A percentile compares a stretch with the other conserved stretches of the same genome.
Conservation (phyloP, 2,329 filamentous ascomycete species). For the Parastagonospora avenae region DNA sequence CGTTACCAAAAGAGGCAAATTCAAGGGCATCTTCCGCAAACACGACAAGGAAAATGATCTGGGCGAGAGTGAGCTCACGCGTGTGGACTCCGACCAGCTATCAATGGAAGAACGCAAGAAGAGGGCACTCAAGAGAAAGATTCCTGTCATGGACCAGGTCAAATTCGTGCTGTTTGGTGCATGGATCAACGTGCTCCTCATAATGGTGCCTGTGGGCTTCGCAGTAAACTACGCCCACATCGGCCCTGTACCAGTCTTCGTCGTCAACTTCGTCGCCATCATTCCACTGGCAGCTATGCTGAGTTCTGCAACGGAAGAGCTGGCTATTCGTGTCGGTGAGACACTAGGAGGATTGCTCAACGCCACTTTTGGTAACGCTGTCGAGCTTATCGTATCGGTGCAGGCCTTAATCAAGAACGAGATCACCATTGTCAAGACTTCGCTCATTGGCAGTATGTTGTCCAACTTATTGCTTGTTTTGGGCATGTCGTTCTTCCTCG, state of each 20-base stretch:
- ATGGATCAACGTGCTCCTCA: conserved; percentile 82
- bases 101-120: conserved; percentile 39
- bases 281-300: conserved; percentile 87
- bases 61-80: conserved; percentile 13
- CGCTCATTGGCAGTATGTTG: conserved; percentile 86
- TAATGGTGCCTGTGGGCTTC: conserved; percentile 79
- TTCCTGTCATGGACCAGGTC: conserved; percentile 59
- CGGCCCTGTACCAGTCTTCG: conserved; percentile 62
- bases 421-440: conserved; percentile 88
- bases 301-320: conserved; percentile 87
- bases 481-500: conserved; percentile 92
- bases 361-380: conserved; percentile 88
- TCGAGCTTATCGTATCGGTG: conserved; percentile 86
- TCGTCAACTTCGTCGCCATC: conserved; percentile 93
- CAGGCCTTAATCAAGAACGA: conserved; percentile 77
- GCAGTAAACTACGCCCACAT: conserved; percentile 67
- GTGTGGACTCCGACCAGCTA: conserved; percentile 29
- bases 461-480: conserved; percentile 88
- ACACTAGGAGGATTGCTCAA: conserved; percentile 88
- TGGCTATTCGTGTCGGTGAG: conserved; percentile 77
- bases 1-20: conserved; percentile 31
- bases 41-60: conserved; percentile 22
- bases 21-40: conserved; percentile 41
- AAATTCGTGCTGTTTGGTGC: conserved; percentile 78
- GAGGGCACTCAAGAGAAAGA: conserved; percentile 39